Evolutionary conservation across 768 basidiomycete genomes (phyloP).

Genomic region (Cubamyces sp.): DNA sequence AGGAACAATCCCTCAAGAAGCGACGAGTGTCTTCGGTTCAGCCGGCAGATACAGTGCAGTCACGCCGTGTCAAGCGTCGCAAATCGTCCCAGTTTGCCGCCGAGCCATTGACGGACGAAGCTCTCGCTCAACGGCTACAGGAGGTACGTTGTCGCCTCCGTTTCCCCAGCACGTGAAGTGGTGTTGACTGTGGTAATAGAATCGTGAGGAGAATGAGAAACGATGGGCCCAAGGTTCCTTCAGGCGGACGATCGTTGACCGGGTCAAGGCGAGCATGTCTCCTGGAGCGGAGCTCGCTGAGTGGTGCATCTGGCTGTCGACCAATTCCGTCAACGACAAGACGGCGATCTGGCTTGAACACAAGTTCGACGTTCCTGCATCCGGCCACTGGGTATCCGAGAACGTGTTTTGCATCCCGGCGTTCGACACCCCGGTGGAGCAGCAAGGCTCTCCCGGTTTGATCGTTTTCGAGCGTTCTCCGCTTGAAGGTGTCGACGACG

Average conservation of each 20-base stretch:
- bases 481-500: conserved; percentile 60
- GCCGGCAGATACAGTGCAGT: conserved; percentile 29
- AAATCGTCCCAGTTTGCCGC: conserved; percentile 48
- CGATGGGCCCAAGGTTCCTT: conserved; percentile 81
- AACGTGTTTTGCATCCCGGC: conserved; percentile 64
- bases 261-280: conserved; percentile 39
- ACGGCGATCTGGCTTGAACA: conserved; percentile 82
- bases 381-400: conserved; percentile 65
- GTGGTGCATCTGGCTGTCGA: conserved; percentile 76
- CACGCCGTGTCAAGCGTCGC: conserved; percentile 40
- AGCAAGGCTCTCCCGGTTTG: conserved; percentile 58
- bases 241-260: conserved; percentile 49
- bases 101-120: conserved; percentile 63
- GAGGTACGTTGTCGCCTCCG: conserved; percentile 48
- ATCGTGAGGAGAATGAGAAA: conserved; percentile 68
- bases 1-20: conserved; percentile 27
- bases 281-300: conserved; percentile 36
- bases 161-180: background rate
- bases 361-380: conserved; percentile 72
- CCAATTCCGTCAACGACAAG: conserved; percentile 71
- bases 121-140: conserved; percentile 65
- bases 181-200: conserved; percentile 45
- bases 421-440: conserved; percentile 29
- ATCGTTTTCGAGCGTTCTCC: conserved; percentile 81
- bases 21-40: conserved; percentile 29